Percentiles rank a stretch among this genome's conserved stretches.
Evolutionary conservation across 495 filamentous ascomycete species (phyloP).

Genomic region (Trichoderma gamsii): DNA sequence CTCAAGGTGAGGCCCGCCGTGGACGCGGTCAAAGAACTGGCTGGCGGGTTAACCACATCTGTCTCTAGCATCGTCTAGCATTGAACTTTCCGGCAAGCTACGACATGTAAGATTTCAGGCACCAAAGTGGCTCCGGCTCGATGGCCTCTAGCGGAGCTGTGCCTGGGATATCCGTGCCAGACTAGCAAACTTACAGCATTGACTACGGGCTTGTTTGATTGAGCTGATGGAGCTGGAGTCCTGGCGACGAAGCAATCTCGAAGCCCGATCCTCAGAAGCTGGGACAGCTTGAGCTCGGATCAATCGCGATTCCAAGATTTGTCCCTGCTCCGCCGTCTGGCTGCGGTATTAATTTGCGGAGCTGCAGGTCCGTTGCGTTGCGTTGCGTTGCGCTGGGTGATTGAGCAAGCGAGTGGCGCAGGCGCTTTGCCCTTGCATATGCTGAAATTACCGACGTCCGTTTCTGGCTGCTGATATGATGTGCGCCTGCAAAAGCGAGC

Average conservation of each 20-base stretch:
- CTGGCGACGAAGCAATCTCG: no score
- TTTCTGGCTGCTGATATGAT: neutral
- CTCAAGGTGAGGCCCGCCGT: neutral
- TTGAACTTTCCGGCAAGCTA: neutral
- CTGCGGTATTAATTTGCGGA: neutral
- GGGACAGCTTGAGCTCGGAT: neutral
- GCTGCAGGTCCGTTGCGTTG: neutral
- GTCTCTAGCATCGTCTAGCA: neutral
- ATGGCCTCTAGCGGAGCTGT: neutral
- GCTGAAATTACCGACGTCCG: neutral
- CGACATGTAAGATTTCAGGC: neutral
- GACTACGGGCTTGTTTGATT: neutral
- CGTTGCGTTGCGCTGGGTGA: neutral
- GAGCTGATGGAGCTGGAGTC: neutral
- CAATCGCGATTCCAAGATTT: neutral
- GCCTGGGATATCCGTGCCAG: neutral
- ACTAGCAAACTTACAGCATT: no score
- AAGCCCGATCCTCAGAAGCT: neutral
- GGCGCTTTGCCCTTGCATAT: conserved; percentile 1
- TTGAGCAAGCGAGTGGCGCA: neutral
- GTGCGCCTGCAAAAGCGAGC: neutral
- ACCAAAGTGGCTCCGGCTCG: neutral
- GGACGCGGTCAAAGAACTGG: neutral
- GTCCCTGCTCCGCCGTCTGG: neutral
- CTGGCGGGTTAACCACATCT: conserved; percentile 3